A percentile compares a stretch with the other conserved stretches of the same genome.
These are phyloP conservation scores for Clonostachys sp. DNA, from an alignment of 2,329 filamentous ascomycete species.

Conservation along the genomic window DNA sequence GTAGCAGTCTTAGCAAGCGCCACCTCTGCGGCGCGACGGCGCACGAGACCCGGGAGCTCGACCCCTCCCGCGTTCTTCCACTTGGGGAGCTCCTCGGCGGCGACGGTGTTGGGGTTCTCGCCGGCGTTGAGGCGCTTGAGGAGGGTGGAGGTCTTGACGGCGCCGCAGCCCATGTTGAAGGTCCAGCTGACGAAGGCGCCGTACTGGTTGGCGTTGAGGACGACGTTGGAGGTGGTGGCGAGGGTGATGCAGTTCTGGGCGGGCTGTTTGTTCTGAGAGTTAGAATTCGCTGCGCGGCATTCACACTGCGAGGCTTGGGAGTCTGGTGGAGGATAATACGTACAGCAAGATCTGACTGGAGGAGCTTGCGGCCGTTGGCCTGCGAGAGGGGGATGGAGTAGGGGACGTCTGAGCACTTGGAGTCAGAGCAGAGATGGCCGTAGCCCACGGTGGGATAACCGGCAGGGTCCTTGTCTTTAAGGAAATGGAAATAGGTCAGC, in stretches of 20 bases:
- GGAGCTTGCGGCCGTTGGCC: slow-evolving; percentile 29
- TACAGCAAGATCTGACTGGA: slow-evolving; percentile 27
- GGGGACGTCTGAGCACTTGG: slow-evolving; percentile 35
- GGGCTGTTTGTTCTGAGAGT: slow-evolving; percentile 5
- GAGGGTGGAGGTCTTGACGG: slow-evolving; percentile 29
- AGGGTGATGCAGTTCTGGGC: slow-evolving; percentile 31
- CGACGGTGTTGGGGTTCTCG: slow-evolving; percentile 32
- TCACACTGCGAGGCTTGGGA: not conserved
- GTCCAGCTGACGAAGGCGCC: slow-evolving; percentile 46
- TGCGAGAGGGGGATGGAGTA: slow-evolving; percentile 39
- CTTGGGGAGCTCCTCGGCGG: slow-evolving; percentile 37
- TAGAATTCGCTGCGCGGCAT: not conserved
- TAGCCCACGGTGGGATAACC: slow-evolving; percentile 44
- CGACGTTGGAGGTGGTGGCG: slow-evolving; percentile 16
- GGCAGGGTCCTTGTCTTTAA: slow-evolving; percentile 29
- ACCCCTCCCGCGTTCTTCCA: slow-evolving; percentile 37
- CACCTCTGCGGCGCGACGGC: slow-evolving; percentile 38
- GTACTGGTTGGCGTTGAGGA: slow-evolving; percentile 45
- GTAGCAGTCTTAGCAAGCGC: slow-evolving; percentile 15
- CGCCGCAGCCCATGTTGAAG: slow-evolving; percentile 44
- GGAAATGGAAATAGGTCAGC: not conserved
- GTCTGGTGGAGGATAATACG: not conserved
- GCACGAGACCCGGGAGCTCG: slow-evolving; percentile 30
- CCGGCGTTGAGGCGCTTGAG: slow-evolving; percentile 36
- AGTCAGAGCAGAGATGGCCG: slow-evolving; percentile 38